These are phyloP conservation scores for Solanum clarkiae DNA, from an alignment of 257 asterid species.

Conservation along the genomic window DNA sequence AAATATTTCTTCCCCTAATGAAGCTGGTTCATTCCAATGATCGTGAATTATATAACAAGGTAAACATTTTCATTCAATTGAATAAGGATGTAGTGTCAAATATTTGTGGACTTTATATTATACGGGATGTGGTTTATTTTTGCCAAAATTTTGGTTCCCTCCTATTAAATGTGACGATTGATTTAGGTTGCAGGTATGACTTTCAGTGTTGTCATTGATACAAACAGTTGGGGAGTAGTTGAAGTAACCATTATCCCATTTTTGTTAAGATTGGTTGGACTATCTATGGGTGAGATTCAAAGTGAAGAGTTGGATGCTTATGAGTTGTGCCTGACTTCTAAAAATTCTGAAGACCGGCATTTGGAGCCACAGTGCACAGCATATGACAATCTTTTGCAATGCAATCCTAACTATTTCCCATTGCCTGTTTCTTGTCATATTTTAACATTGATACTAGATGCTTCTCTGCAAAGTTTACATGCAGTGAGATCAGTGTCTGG, in stretches of 20 bases:
- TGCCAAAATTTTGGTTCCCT: neutral
- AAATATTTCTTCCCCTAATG: constrained; percentile 50
- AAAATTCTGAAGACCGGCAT: constrained; percentile 15
- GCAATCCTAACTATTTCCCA: constrained; percentile 38
- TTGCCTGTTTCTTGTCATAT: constrained; percentile 51
- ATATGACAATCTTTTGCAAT: constrained; percentile 16
- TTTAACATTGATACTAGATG: constrained; percentile 40
- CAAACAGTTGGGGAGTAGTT: constrained; percentile 63
- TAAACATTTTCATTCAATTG: constrained; percentile 1
- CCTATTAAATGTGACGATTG: neutral
- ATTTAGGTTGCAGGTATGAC: constrained; percentile 54
- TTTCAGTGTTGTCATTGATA: constrained; percentile 47
- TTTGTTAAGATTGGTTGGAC: constrained; percentile 58
- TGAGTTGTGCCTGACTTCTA: constrained; percentile 32
- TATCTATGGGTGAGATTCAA: constrained; percentile 51
- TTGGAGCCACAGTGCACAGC: constrained; percentile 10
- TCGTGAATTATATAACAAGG: constrained; percentile 56
- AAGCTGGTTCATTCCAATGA: constrained; percentile 41
- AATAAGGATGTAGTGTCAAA: neutral
- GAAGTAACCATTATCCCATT: constrained; percentile 60
- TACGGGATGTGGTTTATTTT: neutral
- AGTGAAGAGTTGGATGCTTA: constrained; percentile 38
- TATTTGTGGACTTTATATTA: neutral
- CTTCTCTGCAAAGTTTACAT: constrained; percentile 31
- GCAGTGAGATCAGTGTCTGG: constrained; percentile 12